A percentile compares a stretch with the other conserved stretches of the same genome.
Conservation (phyloP, 495 filamentous ascomycete genomes). For the Lineolata rhizophorae region DNA sequence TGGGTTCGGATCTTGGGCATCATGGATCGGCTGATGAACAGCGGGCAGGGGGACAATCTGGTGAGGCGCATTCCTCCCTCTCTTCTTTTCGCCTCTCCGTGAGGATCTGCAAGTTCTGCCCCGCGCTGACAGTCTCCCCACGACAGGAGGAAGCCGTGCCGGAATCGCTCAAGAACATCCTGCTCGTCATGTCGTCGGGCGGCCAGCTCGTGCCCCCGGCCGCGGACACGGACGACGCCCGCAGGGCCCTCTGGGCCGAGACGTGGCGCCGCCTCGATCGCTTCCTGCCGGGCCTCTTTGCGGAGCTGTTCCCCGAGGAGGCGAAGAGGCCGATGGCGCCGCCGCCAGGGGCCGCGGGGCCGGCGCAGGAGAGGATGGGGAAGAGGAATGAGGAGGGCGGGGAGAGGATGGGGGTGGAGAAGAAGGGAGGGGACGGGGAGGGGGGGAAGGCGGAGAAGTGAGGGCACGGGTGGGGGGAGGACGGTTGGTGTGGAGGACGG, state of each 20-base stretch:
- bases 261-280: conserved; percentile 80
- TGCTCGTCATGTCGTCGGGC: conserved; percentile 84
- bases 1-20: conserved; percentile 88
- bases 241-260: conserved; percentile 50
- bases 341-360: too few relatives aligned
- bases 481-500: too few relatives aligned
- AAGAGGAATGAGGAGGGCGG: too few relatives aligned
- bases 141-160: conserved; percentile 82
- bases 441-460: too few relatives aligned
- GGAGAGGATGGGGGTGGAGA: too few relatives aligned
- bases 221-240: conserved; percentile 30
- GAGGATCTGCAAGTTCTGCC: background rate
- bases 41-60: conserved; percentile 74
- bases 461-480: too few relatives aligned
- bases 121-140: conserved; percentile 2
- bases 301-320: conserved; percentile 22
- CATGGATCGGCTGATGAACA: conserved; percentile 92
- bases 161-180: conserved; percentile 87
- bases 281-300: conserved; percentile 59
- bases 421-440: too few relatives aligned
- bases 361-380: too few relatives aligned
- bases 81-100: too few relatives aligned
- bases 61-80: conserved; percentile 26
- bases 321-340: conserved; percentile 7
- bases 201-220: conserved; percentile 63